Percentiles rank a stretch among this genome's conserved stretches.
Conservation (phyloP, 2,329 filamentous ascomycete species). For the Coniochaeta sp. region DNA sequence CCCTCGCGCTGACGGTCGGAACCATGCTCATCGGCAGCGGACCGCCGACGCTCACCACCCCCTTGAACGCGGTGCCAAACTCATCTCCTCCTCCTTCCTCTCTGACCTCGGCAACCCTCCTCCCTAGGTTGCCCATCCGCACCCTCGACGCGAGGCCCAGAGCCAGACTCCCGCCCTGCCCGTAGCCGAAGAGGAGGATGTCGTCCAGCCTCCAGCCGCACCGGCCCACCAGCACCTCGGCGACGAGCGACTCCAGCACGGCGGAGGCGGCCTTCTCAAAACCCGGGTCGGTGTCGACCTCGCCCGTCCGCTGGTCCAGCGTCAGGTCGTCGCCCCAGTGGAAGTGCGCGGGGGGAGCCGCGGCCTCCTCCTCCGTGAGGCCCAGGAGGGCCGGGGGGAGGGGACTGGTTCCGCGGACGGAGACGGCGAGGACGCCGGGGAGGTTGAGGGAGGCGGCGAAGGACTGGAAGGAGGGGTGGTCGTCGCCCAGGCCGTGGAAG, state of each 20-base stretch:
- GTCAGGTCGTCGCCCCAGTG: constrained; percentile 64
- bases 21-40: constrained; percentile 49
- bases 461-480: constrained; percentile 56
- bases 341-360: constrained; percentile 28
- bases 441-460: constrained; percentile 65
- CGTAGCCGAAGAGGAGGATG: constrained; percentile 59
- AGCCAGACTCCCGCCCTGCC: constrained; percentile 59
- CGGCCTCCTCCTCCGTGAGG: constrained; percentile 10
- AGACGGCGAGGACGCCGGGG: constrained; percentile 69
- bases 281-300: constrained; percentile 55
- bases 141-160: constrained; percentile 46
- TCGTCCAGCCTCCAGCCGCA: constrained; percentile 55
- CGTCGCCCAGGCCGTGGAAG: constrained; percentile 80
- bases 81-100: constrained; percentile 9
- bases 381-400: constrained; percentile 63
- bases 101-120: constrained; percentile 8
- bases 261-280: constrained; percentile 40
- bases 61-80: constrained; percentile 29
- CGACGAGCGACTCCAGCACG: constrained; percentile 44
- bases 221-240: constrained; percentile 39
- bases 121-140: constrained; percentile 13
- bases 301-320: constrained; percentile 41
- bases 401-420: constrained; percentile 62
- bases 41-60: constrained; percentile 41
- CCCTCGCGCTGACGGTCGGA: constrained; percentile 31